Conservation (phyloP, 768 basidiomycete species). For the Pulveroboletus sp. region DNA sequence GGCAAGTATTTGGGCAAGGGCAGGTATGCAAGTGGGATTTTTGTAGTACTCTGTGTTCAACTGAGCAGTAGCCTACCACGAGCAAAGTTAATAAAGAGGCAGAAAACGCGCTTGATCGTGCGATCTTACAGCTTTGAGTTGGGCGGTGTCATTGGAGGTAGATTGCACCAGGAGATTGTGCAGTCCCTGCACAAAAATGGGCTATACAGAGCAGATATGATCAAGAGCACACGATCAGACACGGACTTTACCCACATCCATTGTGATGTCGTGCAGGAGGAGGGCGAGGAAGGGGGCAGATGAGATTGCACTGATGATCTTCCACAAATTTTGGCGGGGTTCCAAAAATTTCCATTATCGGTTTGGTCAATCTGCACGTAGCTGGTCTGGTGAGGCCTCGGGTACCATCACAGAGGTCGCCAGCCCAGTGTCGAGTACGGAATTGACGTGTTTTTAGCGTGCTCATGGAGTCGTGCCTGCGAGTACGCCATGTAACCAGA, state of each 20-base stretch:
- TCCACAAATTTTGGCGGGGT: conserved; percentile 55
- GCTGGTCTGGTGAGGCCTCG: too few species aligned
- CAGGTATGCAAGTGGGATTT: conserved; percentile 84
- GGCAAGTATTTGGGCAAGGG: conserved; percentile 81
- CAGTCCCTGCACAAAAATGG: conserved; percentile 71
- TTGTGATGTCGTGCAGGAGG: conserved; percentile 21
- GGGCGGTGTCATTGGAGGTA: conserved; percentile 74
- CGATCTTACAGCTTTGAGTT: conserved; percentile 79
- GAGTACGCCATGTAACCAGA: too few species aligned
- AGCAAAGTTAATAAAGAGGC: conserved; percentile 5
- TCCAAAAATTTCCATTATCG: conserved; percentile 32
- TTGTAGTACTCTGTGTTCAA: conserved; percentile 94
- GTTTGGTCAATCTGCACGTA: not conserved
- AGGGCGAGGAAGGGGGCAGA: conserved; percentile 27
- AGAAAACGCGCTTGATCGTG: conserved; percentile 25
- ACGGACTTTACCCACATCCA: conserved; percentile 26
- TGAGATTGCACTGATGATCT: conserved; percentile 27
- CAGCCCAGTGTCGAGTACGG: too few species aligned
- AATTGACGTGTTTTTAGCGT: too few species aligned
- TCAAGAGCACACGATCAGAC: not conserved
- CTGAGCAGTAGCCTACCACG: conserved; percentile 75
- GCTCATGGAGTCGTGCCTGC: too few species aligned
- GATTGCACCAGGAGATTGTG: conserved; percentile 84
- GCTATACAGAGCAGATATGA: conserved; percentile 35
- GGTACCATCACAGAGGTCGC: too few species aligned